Conservation (phyloP, 1,139 yeast genomes). For the Lodderomyces metapsilosis region DNA sequence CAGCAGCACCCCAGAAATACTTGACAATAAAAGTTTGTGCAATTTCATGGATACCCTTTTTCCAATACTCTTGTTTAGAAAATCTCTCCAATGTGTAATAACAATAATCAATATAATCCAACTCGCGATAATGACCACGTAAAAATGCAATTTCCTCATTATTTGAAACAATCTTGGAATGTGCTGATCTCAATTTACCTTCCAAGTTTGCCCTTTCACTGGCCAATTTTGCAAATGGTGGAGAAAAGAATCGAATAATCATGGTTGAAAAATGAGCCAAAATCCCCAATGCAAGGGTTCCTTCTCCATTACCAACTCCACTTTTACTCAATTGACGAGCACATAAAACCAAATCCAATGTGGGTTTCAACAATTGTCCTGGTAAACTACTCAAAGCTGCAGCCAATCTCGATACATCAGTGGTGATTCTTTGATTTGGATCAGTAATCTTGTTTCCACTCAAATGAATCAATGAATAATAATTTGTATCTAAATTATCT, state of each 20-base stretch:
- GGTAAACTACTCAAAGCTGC: slow-evolving; percentile 72
- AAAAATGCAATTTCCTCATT: slow-evolving; percentile 87
- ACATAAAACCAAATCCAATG: slow-evolving; percentile 76
- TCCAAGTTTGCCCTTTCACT: slow-evolving; percentile 78
- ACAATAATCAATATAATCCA: slow-evolving; percentile 73
- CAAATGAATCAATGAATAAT: slow-evolving; percentile 50
- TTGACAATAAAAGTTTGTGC: slow-evolving; percentile 85
- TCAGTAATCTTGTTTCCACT: slow-evolving; percentile 59
- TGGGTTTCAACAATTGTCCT: slow-evolving; percentile 84
- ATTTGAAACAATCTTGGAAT: slow-evolving; percentile 74
- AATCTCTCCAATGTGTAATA: slow-evolving; percentile 82
- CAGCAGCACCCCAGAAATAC: slow-evolving; percentile 95
- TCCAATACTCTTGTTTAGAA: slow-evolving; percentile 73
- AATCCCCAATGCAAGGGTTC: slow-evolving; percentile 76
- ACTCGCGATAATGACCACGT: slow-evolving; percentile 78
- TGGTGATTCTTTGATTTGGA: slow-evolving; percentile 81
- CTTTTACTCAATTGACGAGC: slow-evolving; percentile 74
- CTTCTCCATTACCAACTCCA: slow-evolving; percentile 83
- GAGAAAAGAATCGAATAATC: slow-evolving; percentile 72
- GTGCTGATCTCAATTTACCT: slow-evolving; percentile 81
- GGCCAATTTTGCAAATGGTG: slow-evolving; percentile 85
- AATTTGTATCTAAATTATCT: slow-evolving; percentile 49
- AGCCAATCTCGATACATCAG: slow-evolving; percentile 76
- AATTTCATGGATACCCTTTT: slow-evolving; percentile 70
- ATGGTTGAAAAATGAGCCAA: slow-evolving; percentile 81